Conservation (phyloP, 2,329 filamentous ascomycete genomes). For the Colletotrichum navitas region DNA sequence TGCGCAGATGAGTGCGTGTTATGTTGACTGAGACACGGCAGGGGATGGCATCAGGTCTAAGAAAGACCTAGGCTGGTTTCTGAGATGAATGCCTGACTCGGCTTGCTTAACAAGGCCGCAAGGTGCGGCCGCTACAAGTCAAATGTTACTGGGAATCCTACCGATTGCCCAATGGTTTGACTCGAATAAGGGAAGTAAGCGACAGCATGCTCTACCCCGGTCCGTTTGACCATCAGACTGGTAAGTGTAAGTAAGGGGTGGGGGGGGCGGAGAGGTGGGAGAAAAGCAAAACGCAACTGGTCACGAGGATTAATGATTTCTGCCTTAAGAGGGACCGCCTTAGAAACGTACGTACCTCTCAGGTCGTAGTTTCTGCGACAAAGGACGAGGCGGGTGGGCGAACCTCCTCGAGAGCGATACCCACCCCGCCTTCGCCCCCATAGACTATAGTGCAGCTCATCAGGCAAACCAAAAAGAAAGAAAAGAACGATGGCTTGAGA, state of each 20-base stretch:
- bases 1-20: slow-evolving; percentile 9
- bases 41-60: slow-evolving; percentile 9
- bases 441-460: slow-evolving; percentile 11
- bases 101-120: slow-evolving; percentile 3
- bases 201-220: background rate
- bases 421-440: background rate
- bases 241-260: slow-evolving; percentile 12
- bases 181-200: slow-evolving; percentile 15
- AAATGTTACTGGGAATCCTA: slow-evolving; percentile 13
- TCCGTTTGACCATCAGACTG: background rate
- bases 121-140: slow-evolving; percentile 10
- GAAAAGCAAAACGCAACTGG: slow-evolving; percentile 28
- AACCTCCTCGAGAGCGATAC: slow-evolving; percentile 12
- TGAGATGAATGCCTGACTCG: slow-evolving; percentile 17
- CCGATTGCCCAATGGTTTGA: slow-evolving; percentile 7
- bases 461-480: slow-evolving; percentile 7
- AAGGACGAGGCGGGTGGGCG: slow-evolving; percentile 10
- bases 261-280: background rate
- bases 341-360: no score
- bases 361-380: slow-evolving; percentile 17
- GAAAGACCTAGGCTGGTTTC: slow-evolving; percentile 18
- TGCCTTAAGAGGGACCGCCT: background rate
- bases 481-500: background rate
- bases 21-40: slow-evolving; percentile 32
- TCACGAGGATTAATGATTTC: slow-evolving; percentile 20